Percentiles rank a stretch among this genome's conserved stretches.
These are phyloP conservation scores for Moesziomyces sp. DNA, from an alignment of 1,284 basidiomycete genomes.

Conservation along the genomic window DNA sequence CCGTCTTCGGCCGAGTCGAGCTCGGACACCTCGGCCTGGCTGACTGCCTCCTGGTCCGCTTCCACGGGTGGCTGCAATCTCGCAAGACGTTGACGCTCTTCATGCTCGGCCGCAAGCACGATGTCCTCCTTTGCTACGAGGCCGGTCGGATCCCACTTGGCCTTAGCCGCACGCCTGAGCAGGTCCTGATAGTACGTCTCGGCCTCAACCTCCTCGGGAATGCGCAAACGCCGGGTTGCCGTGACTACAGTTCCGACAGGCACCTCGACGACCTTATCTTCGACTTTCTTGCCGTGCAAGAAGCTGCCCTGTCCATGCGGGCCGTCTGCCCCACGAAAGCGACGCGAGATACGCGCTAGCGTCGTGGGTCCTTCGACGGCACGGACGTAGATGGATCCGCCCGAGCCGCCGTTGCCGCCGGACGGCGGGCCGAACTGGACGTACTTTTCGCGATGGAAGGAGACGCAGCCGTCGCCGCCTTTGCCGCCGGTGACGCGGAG, in stretches of 20 bases:
- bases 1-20: not conserved
- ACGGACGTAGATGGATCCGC: slow-evolving; percentile 61
- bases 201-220: slow-evolving; percentile 46
- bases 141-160: slow-evolving; percentile 42
- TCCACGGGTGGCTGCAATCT: slow-evolving; percentile 16
- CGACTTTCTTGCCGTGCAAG: slow-evolving; percentile 55
- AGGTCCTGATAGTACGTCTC: slow-evolving; percentile 54
- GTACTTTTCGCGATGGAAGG: slow-evolving; percentile 66
- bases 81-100: slow-evolving; percentile 18
- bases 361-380: slow-evolving; percentile 53
- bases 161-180: slow-evolving; percentile 34
- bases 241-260: slow-evolving; percentile 66
- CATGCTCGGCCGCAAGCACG: slow-evolving; percentile 29
- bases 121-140: slow-evolving; percentile 39
- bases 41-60: slow-evolving; percentile 12
- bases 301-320: slow-evolving; percentile 63
- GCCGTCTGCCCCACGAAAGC: slow-evolving; percentile 55
- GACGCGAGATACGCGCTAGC: slow-evolving; percentile 55
- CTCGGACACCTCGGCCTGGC: not conserved
- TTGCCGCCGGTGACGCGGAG: slow-evolving; percentile 56
- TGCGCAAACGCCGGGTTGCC: slow-evolving; percentile 33
- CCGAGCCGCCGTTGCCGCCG: slow-evolving; percentile 63
- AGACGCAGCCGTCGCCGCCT: slow-evolving; percentile 66
- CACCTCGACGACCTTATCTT: slow-evolving; percentile 58
- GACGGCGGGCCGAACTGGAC: slow-evolving; percentile 65